Evolutionary conservation across 2,329 filamentous ascomycete species (phyloP).

Genomic region (Madurella mycetomatis): DNA sequence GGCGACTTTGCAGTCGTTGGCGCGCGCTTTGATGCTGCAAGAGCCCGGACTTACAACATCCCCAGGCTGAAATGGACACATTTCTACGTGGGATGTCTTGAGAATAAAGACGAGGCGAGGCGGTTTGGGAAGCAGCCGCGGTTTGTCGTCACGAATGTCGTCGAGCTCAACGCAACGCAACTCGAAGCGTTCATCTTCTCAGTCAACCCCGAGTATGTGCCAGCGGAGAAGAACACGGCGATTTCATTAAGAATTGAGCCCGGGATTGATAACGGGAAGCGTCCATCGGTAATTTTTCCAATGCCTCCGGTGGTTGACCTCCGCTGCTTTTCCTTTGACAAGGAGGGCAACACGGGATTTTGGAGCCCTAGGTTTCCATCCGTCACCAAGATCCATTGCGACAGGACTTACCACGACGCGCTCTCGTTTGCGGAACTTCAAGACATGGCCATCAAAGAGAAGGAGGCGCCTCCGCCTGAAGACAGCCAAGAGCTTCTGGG

Average conservation of each 20-base stretch:
- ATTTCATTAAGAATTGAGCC: slow-evolving; percentile 46
- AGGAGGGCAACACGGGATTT: slow-evolving; percentile 62
- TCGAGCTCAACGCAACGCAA: slow-evolving; percentile 51
- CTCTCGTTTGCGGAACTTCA: slow-evolving; percentile 68
- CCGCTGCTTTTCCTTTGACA: slow-evolving; percentile 74
- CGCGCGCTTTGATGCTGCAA: slow-evolving; percentile 62
- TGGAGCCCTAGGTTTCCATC: slow-evolving; percentile 73
- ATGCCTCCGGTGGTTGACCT: slow-evolving; percentile 74
- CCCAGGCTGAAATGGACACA: slow-evolving; percentile 66
- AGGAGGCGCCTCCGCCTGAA: slow-evolving; percentile 44
- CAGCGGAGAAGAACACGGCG: slow-evolving; percentile 34
- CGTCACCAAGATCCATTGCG: slow-evolving; percentile 71
- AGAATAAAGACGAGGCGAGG: slow-evolving; percentile 59
- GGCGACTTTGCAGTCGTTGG: slow-evolving; percentile 80
- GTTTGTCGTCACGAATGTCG: slow-evolving; percentile 63
- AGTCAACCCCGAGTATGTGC: slow-evolving; percentile 42
- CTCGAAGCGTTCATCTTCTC: slow-evolving; percentile 48
- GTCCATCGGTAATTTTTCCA: slow-evolving; percentile 56
- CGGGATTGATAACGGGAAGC: slow-evolving; percentile 38
- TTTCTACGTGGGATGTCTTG: slow-evolving; percentile 73
- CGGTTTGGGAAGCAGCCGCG: slow-evolving; percentile 48
- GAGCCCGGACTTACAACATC: slow-evolving; percentile 53
- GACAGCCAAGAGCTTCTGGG: slow-evolving; percentile 56
- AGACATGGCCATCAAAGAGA: slow-evolving; percentile 56
- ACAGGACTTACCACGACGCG: slow-evolving; percentile 65